Evolutionary conservation across 495 filamentous ascomycete genomes (phyloP).

Genomic region (Aspergillus coremiiformis): DNA sequence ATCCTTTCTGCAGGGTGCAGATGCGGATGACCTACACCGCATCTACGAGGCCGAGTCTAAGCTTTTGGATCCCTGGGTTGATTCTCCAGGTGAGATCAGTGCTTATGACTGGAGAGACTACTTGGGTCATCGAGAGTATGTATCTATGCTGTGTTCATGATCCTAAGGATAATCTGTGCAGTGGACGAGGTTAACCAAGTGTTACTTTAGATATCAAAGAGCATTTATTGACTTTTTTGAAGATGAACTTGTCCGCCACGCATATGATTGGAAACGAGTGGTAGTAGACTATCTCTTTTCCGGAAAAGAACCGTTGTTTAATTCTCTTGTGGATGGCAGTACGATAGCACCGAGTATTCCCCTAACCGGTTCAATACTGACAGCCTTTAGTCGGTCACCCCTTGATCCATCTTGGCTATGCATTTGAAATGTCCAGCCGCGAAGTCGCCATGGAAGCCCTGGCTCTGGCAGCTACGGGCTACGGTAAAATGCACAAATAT

Average conservation of each 20-base stretch:
- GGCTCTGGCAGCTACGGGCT: slow-evolving; percentile 58
- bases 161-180: background rate
- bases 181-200: slow-evolving; percentile 2
- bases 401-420: slow-evolving; percentile 83
- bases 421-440: slow-evolving; percentile 70
- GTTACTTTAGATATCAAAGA: slow-evolving; percentile 61
- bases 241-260: slow-evolving; percentile 65
- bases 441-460: slow-evolving; percentile 83
- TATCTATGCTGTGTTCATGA: background rate
- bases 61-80: slow-evolving; percentile 69
- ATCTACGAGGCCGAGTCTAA: slow-evolving; percentile 73
- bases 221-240: slow-evolving; percentile 91
- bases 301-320: slow-evolving; percentile 70
- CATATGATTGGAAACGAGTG: slow-evolving; percentile 79
- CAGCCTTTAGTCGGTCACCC: slow-evolving; percentile 65
- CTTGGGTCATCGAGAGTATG: slow-evolving; percentile 59
- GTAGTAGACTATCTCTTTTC: slow-evolving; percentile 67
- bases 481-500: slow-evolving; percentile 72
- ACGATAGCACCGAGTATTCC: slow-evolving; percentile 29
- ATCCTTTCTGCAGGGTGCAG: slow-evolving; percentile 75
- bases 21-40: slow-evolving; percentile 58
- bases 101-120: slow-evolving; percentile 79
- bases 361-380: background rate
- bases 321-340: slow-evolving; percentile 70
- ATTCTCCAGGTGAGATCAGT: slow-evolving; percentile 76